Percentiles rank a stretch among this genome's conserved stretches.
These are phyloP conservation scores for Cenchrus americanus DNA, from an alignment of 176 grass and related monocot species.

Conservation along the genomic window DNA sequence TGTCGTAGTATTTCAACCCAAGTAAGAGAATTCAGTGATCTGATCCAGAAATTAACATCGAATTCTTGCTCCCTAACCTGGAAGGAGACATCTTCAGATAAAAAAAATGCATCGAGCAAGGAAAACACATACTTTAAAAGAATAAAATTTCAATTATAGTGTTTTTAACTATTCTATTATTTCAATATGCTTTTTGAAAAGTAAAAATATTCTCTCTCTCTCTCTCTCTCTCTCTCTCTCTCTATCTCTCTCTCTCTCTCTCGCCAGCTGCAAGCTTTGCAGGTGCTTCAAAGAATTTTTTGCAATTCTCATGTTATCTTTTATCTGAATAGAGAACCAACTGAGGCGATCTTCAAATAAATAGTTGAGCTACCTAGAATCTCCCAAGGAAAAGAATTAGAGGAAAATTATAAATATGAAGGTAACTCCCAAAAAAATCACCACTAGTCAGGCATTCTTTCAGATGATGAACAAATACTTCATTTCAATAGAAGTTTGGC, in stretches of 20 bases:
- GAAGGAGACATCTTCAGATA: slow-evolving; percentile 34
- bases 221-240: too few relatives aligned
- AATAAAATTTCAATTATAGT: slow-evolving; percentile 7
- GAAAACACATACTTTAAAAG: neutral
- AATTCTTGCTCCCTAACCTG: slow-evolving; percentile 96
- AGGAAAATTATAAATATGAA: slow-evolving; percentile 21
- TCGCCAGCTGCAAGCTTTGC: neutral
- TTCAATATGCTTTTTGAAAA: slow-evolving; percentile 23
- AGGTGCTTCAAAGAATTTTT: neutral
- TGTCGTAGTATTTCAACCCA: slow-evolving; percentile 97
- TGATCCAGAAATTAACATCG: slow-evolving; percentile 70
- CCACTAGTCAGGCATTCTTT: slow-evolving; percentile 12
- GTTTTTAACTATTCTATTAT: slow-evolving; percentile 2
- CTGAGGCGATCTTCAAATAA: slow-evolving; percentile 2
- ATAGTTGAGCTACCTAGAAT: neutral
- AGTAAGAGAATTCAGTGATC: slow-evolving; percentile 89
- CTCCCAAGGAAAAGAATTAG: neutral
- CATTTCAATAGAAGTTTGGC: slow-evolving; percentile 6
- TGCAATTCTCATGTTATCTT: neutral
- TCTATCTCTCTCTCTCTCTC: neutral
- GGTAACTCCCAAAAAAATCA: neutral
- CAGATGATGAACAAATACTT: neutral
- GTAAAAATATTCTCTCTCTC: neutral
- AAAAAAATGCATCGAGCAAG: slow-evolving; percentile 5
- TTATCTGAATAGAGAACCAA: slow-evolving; percentile 22